A percentile compares a stretch with the other conserved stretches of the same genome.
These are phyloP conservation scores for Solanum tarijense DNA, from an alignment of 257 asterid genomes.

Conservation along the genomic window DNA sequence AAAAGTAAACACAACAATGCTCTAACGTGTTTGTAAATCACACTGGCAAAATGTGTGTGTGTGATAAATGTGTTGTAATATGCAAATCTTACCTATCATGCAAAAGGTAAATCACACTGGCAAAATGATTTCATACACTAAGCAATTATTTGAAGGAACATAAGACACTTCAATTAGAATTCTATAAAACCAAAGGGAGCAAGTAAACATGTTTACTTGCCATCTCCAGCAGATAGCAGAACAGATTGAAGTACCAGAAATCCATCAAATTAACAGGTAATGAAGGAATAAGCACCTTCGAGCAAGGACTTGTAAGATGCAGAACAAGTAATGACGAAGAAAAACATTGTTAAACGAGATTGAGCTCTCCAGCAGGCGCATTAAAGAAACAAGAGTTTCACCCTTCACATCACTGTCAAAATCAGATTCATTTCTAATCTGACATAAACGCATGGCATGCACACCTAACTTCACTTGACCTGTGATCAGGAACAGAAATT, in stretches of 20 bases:
- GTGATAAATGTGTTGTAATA: background rate
- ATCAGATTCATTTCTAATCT: slow-evolving; percentile 47
- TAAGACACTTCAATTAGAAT: background rate
- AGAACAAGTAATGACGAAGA: slow-evolving; percentile 88
- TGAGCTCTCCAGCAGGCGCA: slow-evolving; percentile 93
- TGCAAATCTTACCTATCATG: background rate
- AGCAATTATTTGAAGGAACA: background rate
- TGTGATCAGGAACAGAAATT: slow-evolving; percentile 19
- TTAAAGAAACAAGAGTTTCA: slow-evolving; percentile 69
- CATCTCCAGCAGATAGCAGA: background rate
- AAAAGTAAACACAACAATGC: background rate
- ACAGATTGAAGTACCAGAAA: background rate
- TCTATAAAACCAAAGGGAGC: background rate
- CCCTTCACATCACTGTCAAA: slow-evolving; percentile 54
- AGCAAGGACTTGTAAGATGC: slow-evolving; percentile 94
- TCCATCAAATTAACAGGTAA: background rate
- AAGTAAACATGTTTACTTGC: background rate
- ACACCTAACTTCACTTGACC: slow-evolving; percentile 86
- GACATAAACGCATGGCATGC: slow-evolving; percentile 80
- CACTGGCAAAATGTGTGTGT: background rate
- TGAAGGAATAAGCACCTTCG: slow-evolving; percentile 42
- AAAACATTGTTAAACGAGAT: slow-evolving; percentile 69
- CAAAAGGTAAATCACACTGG: background rate
- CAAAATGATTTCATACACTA: background rate
- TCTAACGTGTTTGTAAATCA: background rate